Base-by-base conservation (phyloP, 1,139 yeast species). In the Saccharomyces hybrid region DNA sequence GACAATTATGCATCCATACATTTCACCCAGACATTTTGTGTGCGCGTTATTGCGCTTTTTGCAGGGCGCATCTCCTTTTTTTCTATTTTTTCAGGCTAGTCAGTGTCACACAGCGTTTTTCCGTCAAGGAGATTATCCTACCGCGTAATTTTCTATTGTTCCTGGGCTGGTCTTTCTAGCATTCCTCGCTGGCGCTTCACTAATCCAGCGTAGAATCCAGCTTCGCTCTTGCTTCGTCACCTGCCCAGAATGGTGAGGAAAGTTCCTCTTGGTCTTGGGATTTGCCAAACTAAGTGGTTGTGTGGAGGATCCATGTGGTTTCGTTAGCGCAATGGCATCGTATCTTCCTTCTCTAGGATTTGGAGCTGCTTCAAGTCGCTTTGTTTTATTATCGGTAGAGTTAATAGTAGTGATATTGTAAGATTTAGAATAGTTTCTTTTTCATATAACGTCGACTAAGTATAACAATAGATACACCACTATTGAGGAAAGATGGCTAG, bases 401-500 rank as follows among this genome's bases (percentile, higher is more conserved):
- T 16, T 16, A 14, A 4, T 34, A 5, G 3, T 34, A 14, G 5
- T 8, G 20, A 14, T 14, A 14, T 14, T 3, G 4, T 6, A 16
- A 38, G 5, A 3, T 8, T 16, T 38, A 14, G 44, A 8, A 8
- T 16, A 16, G 13, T 16, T 16, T 16, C 13, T 9, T 14, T 34
- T 9, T 16, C 23, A 13, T 9, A 38, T 38, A 8, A 16, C 25
- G 44, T 38, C 25, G 44, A 38, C 44, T 38, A 38, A 38, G 44
- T 38, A 38, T 16, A 46, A 14, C 23, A 47, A 47, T 47, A 48
- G 38, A 48, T 23, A 48, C 13, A 16, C 13, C 50, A 34, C 42
- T 31, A 48, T 48, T 57, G 59, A 66, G 60, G 56, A 73, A 84
- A 80, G 79, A 87, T 87, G 95, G 95, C 90, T 82, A 85, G 95